phyloP scores from a whole-genome alignment of 1,284 basidiomycete genomes.

The Lignosus rhinocerotis region DNA sequence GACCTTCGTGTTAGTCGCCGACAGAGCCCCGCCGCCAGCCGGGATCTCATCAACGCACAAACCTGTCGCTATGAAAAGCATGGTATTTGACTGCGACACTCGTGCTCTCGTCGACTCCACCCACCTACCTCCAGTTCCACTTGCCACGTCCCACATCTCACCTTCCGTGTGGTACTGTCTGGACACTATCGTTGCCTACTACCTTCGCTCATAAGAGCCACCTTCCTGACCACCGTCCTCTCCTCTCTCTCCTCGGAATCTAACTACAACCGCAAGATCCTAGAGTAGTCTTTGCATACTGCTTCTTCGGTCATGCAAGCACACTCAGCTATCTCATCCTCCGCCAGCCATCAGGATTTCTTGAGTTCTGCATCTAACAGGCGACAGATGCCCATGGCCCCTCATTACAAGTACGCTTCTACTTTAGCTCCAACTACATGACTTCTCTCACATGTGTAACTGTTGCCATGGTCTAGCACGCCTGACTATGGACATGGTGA shows the following conservation, averaged over 20 bases:
- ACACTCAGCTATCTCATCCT: not conserved
- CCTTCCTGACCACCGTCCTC: not conserved
- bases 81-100: not conserved
- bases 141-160: not conserved
- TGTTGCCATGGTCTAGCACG: not conserved
- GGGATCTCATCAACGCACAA: not conserved
- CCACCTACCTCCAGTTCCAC: not conserved
- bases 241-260: not conserved
- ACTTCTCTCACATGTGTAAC: not conserved
- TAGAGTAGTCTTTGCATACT: not conserved
- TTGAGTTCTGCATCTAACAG: not conserved
- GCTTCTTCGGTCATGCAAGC: not conserved
- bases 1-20: slow-evolving; percentile 5
- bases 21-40: slow-evolving; percentile 7
- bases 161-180: not conserved
- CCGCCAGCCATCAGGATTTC: not conserved
- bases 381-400: slow-evolving; percentile 1
- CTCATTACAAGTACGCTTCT: slow-evolving; percentile 1
- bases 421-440: not conserved
- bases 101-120: not conserved
- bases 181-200: not conserved
- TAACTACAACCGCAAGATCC: not conserved
- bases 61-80: slow-evolving; percentile 9
- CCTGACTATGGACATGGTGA: not conserved
- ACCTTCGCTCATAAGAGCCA: not conserved